Evolutionary conservation across 257 asterid species (phyloP), one percentile per base, ranked within the genome.

Genomic region (Solanum appendiculatum): DNA sequence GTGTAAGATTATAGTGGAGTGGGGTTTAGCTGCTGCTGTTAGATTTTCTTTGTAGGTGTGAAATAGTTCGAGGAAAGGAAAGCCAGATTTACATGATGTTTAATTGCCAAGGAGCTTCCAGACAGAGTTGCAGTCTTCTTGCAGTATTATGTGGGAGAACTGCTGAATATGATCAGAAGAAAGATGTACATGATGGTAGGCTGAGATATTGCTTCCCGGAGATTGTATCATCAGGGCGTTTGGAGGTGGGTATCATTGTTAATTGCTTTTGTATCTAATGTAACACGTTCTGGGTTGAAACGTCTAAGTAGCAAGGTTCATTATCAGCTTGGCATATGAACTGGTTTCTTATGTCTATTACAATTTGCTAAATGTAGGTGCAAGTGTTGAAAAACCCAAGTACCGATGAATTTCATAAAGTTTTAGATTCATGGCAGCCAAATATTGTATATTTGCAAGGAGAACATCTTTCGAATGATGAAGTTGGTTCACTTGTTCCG

Each of bases 401-500:
- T 78, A 63, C 77, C 1, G 97, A 96, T 86, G 99, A 97, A 74
- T 93, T 95, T 84, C 89, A 91, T 68, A 94, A 91, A 91, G 93
- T 88, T 60, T 58, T 95, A 82, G 98, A 96, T 88, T 89, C 95
- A 14, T 92, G 92, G 94, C 95, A 94, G 89, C 99, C 99, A 13
- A 94, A 93, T 92, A 90, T 95, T 74, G 94, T 97, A 82, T 95
- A 93, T 88, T 89, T 97, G 84, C 99, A 93, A 92, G 99, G 98
- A 34, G 95, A 97, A 82, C 92, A 31, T 66, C 92, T 94, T 86
- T 89, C 90, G 20, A 92, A 91, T 87, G 92, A 89, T 80, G 97
- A 94, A 90, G 90, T 94, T 74, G 98, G 99, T 31, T 88, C 97
- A 0, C 70, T 93, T 10, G 87, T 81, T 25, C 94, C 93, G 96